Base-by-base conservation (phyloP, 345 rosid species). In the Syzygium aromaticum region DNA sequence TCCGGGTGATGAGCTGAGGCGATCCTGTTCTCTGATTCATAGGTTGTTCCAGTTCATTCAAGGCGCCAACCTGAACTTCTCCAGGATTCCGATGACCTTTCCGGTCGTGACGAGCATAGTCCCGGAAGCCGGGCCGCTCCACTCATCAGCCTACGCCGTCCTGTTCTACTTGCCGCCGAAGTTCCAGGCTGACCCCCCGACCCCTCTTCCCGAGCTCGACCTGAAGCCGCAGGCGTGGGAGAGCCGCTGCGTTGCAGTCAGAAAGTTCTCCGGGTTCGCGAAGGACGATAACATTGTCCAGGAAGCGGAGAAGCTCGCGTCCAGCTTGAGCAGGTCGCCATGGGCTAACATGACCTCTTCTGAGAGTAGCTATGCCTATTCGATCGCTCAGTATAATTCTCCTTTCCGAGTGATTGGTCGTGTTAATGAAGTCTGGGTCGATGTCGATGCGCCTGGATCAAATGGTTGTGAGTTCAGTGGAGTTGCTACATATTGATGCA, bases 41-140 rank as follows among this genome's bases (percentile, higher is more conserved):
- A 93, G 95, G 91, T 91, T 95, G 90, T 95, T 95, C 91, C 97
- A 93, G 87, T 94, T 61, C 90, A 92, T 90, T 73, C 89, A 93
- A 89, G 96, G 98, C 52, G 98, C 98, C 84, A 95, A 95, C 89
- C 93, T 94, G 23, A 94, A 95, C 61, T 89, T 33, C 89, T 93
- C 95, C n/a, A 92, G 94, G 87, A 88, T 95, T 64, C 89, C 93
- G 33, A 93, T 95, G 96, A 95, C 96, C 21, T 63, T 89, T n/a
- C 98, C 96, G 0, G 88, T 93, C 61, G 89, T 93, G 83, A 94
- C 98, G 6, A 93, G 95, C 90, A 83, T 93, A 78, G 92, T 95
- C 85, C 96, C 94, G 1, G 96, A 92, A 51, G 96, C 93, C 4
- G 96, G 95, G 8, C 98, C 96, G 5, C 90, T 94, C 17, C 90